These are phyloP conservation scores for Aspergillus phoenicis DNA, from an alignment of 2,329 filamentous ascomycete species.

Conservation along the genomic window DNA sequence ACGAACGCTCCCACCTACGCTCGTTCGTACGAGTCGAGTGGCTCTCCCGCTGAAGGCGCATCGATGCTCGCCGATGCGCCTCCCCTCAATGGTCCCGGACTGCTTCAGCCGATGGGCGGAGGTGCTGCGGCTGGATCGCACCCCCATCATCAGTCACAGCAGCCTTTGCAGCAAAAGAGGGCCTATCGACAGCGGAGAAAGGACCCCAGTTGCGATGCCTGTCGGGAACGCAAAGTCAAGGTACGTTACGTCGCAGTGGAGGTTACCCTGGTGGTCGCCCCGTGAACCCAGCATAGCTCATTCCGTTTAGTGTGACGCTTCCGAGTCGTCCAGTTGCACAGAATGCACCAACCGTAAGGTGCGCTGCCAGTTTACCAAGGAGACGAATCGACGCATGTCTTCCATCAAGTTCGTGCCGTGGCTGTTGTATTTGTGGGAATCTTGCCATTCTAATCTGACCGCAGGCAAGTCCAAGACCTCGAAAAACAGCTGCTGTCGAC, in stretches of 20 bases:
- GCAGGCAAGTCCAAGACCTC: constrained; percentile 85
- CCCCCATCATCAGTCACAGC: constrained; percentile 50
- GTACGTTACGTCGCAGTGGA: constrained; percentile 35
- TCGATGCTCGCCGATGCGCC: constrained; percentile 40
- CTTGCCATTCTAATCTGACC: constrained; percentile 23
- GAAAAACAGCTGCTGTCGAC: constrained; percentile 85
- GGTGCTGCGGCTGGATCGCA: constrained; percentile 6
- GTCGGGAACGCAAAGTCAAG: constrained; percentile 77
- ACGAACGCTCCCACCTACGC: constrained; percentile 34
- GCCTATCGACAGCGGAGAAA: constrained; percentile 94
- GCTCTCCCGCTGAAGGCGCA: constrained; percentile 42
- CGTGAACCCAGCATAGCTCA: constrained; percentile 7
- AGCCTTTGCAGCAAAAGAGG: constrained; percentile 76
- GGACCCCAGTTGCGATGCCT: constrained; percentile 96
- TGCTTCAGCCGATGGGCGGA: constrained; percentile 8
- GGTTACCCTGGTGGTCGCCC: constrained; percentile 1
- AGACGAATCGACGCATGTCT: constrained; percentile 97
- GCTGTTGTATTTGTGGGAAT: constrained; percentile 4
- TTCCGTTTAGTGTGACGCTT: constrained; percentile 75
- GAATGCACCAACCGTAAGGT: constrained; percentile 96
- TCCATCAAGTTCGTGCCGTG: constrained; percentile 75
- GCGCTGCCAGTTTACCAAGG: constrained; percentile 98
- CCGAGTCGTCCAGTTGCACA: constrained; percentile 92
- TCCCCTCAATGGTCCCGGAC: constrained; percentile 42
- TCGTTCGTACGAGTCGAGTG: constrained; percentile 44